Evolutionary conservation across 2,329 filamentous ascomycete species (phyloP), one percentile per base, ranked within the genome.

Genomic region (Ascochyta fabae): DNA sequence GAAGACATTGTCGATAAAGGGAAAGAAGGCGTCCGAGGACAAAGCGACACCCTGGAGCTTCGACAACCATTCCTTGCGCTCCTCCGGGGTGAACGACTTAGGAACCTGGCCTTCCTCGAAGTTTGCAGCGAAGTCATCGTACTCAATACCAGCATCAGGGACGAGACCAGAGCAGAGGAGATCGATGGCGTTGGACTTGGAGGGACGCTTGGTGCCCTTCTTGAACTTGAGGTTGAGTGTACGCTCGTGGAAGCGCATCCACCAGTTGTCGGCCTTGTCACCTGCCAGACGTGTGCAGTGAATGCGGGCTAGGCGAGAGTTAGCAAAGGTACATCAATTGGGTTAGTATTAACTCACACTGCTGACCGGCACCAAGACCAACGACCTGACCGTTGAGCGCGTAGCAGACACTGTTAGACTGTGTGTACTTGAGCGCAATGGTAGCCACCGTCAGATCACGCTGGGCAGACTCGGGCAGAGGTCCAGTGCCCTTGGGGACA

Each of bases 181-280:
- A 75, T 98, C 95, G 72, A 98, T 97, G 63, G 93, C 94, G 76
- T 99, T 99, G 82, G 90, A 96, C 86, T 98, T 99, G 77, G 97
- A 94, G 42, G 95, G 86, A 54, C 95, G 88, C 87, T 98, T 98
- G 73, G 90, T 92, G 69, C 95, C 94, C 81, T 95, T 94, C 85
- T 96, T 97, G 91, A 92, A 99, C 82, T 94, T 91, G 76, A 99
- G 89, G 72, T 82, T 84, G 45, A 98, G 84, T 12, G 95, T 91
- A 48, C 91, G 89, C 67, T 91, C 88, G 82, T 97, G 91, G 87
- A 98, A 98, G 71, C 95, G 90, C 84, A 99, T 90, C 95, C 94
- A 99, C 94, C 94, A 98, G 84, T 96, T 97, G 79, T 99, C 95
- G 44, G 93, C 92, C 84, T 99, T 99, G 83, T 98, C 94, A 58